These are phyloP conservation scores for Wallacemonas sp. DNA, from an alignment of 208 protist genomes.

Conservation along the genomic window DNA sequence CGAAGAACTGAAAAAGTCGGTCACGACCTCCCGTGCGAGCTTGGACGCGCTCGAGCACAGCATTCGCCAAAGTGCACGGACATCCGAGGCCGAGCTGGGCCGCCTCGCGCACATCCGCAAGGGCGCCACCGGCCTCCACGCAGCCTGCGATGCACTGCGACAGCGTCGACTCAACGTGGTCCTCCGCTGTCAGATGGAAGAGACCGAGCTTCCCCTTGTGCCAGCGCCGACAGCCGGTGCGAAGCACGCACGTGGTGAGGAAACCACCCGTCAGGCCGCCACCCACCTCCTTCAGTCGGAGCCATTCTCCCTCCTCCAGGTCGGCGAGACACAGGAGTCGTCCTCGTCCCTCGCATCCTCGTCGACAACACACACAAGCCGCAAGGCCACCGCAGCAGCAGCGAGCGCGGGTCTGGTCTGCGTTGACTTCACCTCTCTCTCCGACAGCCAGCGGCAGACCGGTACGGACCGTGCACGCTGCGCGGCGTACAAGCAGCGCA, in stretches of 20 bases:
- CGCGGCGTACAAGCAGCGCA: slow-evolving; percentile 60
- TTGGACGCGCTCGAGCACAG: slow-evolving; percentile 61
- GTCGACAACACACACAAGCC: background rate
- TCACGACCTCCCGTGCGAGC: slow-evolving; percentile 38
- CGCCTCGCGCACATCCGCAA: slow-evolving; percentile 67
- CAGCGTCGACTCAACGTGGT: slow-evolving; percentile 76
- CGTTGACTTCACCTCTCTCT: slow-evolving; percentile 77
- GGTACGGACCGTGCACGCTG: slow-evolving; percentile 52
- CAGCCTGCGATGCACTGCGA: slow-evolving; percentile 80
- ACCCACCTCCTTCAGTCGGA: slow-evolving; percentile 44
- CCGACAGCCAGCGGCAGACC: slow-evolving; percentile 42
- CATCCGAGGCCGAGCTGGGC: slow-evolving; percentile 54
- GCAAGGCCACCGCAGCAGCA: background rate
- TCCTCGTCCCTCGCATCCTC: background rate
- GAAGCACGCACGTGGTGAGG: slow-evolving; percentile 46
- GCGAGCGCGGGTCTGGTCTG: slow-evolving; percentile 25
- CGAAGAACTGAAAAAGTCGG: slow-evolving; percentile 29
- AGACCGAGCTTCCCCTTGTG: slow-evolving; percentile 68
- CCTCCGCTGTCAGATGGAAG: slow-evolving; percentile 86
- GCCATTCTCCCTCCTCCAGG: slow-evolving; percentile 62
- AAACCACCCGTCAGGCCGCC: slow-evolving; percentile 5
- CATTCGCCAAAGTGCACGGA: slow-evolving; percentile 53
- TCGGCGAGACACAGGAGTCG: background rate
- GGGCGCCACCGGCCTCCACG: slow-evolving; percentile 65
- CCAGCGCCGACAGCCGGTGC: slow-evolving; percentile 24